Base-by-base conservation (phyloP, 441 rosid genomes). In the Populus hybrid region DNA sequence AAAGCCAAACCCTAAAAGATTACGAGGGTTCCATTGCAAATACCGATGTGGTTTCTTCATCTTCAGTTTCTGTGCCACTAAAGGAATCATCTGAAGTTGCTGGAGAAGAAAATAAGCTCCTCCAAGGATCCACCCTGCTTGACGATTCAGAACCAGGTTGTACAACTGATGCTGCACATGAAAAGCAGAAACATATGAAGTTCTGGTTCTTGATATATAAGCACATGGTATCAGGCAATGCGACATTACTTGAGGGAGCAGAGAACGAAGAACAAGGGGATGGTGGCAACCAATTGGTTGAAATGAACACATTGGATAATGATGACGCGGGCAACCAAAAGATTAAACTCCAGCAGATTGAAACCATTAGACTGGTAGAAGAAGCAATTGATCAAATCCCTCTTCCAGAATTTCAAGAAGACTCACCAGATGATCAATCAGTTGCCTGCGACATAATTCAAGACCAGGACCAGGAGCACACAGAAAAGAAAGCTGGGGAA, bases 341-440 rank as follows among this genome's bases (percentile, higher is more conserved):
- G 74, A 78, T 81, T 68, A 83, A 87, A 74, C 70, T 74, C 77
- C 80, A 82, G 84, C 83, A 89, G 80, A 86, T 77, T 0, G 94
- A 92, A 89, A 94, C 94, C 74, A 88, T 96, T 79, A 92, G 89
- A 82, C 87, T 96, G 65, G 89, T 96, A 38, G 97, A 94, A 85
- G 89, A 96, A 77, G 98, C 97, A 70, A 92, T 94, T n/a, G 98
- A 96, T 84, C 93, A 87, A 81, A 93, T 93, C 73, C 84, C 87
- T 68, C 85, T 94, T 80, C 91, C 90, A 61, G 95, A 88, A 68
- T 79, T 33, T 76, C 84, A 84, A 85, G 83, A 88, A 26, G 85
- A 75, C 71, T 61, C 78, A 50, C 63, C 81, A 50, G 84, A 84
- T 36, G 80, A 82, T 64, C 87, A 80, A 45, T 76, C 84, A 69